These are phyloP conservation scores for Trypanosoma scelopori DNA, from an alignment of 208 protist genomes.

Conservation along the genomic window DNA sequence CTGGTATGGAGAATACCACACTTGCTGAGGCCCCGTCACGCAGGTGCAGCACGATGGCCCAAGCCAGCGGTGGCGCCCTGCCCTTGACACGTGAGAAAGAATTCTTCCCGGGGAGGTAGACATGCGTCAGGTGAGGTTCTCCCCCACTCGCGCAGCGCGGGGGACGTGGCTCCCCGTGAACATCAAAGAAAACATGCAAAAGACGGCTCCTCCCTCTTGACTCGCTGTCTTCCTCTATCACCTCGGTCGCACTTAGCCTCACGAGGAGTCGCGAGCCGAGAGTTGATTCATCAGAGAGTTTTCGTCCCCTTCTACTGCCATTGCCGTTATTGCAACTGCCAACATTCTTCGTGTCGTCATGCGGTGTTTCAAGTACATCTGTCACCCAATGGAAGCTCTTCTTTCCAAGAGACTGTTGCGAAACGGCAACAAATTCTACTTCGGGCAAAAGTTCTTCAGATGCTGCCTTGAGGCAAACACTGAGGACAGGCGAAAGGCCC, in stretches of 20 bases:
- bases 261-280: background rate
- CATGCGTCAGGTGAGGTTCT: background rate
- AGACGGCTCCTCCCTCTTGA: background rate
- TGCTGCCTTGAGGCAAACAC: background rate
- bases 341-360: background rate
- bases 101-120: conserved; percentile 8
- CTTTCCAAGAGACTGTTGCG: background rate
- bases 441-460: background rate
- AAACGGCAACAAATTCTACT: conserved; percentile 12
- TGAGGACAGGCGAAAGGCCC: background rate
- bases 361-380: background rate
- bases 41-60: conserved; percentile 5
- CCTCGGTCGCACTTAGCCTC: background rate
- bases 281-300: background rate
- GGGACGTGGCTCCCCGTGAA: background rate
- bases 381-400: background rate
- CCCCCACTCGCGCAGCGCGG: background rate
- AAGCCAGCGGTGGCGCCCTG: background rate
- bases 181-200: conserved; percentile 4
- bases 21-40: background rate
- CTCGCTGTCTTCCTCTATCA: background rate
- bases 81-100: background rate
- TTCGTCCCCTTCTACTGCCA: background rate
- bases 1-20: background rate
- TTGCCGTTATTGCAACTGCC: background rate